Conservation (phyloP, 495 filamentous ascomycete species). For the Neurospora hispaniola region DNA sequence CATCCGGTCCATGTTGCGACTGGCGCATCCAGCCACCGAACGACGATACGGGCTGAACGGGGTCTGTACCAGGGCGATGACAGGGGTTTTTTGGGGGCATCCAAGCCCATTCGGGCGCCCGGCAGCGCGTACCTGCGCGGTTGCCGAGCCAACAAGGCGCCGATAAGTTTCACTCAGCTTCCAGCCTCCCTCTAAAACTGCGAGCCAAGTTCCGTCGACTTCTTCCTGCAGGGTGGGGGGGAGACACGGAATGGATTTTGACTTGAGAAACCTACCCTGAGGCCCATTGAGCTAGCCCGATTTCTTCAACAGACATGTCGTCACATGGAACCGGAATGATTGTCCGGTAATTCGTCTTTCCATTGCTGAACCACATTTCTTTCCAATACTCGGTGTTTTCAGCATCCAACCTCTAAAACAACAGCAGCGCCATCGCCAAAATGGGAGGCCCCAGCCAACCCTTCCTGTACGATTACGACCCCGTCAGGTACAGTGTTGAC, state of each 20-base stretch:
- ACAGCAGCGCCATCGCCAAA: constrained; percentile 1
- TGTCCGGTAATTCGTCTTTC: background rate
- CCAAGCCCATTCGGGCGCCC: background rate
- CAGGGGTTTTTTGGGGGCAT: background rate
- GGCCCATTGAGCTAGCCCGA: background rate
- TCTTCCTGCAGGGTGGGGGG: background rate
- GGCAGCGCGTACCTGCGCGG: background rate
- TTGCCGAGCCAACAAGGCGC: constrained; percentile 7
- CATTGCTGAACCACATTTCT: background rate
- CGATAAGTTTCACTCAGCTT: background rate
- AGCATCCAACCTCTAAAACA: background rate
- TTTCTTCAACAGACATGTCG: background rate
- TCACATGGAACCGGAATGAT: background rate
- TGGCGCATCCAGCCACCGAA: background rate
- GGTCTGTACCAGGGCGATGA: background rate
- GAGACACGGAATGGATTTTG: background rate
- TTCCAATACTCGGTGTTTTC: background rate
- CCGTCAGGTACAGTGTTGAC: constrained; percentile 30
- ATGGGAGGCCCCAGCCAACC: constrained; percentile 57
- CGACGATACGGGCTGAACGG: background rate
- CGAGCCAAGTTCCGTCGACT: background rate
- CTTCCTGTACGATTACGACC: constrained; percentile 56
- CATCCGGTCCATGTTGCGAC: background rate
- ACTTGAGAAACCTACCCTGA: background rate
- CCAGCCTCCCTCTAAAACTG: background rate